Percentiles rank a stretch among this genome's conserved stretches.
phyloP scores from a whole-genome alignment of 148 eudicot species.

The Camellia sinensis region DNA sequence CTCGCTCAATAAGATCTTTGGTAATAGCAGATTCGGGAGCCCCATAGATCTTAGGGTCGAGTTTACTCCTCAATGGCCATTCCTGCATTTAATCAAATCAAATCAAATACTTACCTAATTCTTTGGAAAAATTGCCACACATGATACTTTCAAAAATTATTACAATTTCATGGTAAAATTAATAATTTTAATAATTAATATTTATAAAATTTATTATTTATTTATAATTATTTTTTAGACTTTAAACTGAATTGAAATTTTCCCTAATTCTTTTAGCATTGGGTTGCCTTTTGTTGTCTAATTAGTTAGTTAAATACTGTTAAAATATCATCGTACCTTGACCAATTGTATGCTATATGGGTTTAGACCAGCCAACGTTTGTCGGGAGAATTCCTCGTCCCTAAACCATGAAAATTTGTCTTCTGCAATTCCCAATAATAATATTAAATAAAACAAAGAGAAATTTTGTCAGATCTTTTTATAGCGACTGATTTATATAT shows the following conservation, averaged over 20 bases:
- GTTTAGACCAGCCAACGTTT: slow-evolving; percentile 79
- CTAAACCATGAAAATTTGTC: slow-evolving; percentile 67
- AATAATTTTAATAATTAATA: too few species aligned
- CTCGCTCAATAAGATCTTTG: slow-evolving; percentile 40
- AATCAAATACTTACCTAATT: too few species aligned
- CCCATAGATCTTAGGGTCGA: slow-evolving; percentile 68
- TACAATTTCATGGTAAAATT: too few species aligned
- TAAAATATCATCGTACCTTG: slow-evolving; percentile 35
- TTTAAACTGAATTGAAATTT: not conserved
- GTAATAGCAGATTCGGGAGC: slow-evolving; percentile 71
- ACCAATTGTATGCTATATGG: slow-evolving; percentile 57
- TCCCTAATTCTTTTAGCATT: not conserved
- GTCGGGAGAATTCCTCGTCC: slow-evolving; percentile 73
- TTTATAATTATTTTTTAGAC: too few species aligned
- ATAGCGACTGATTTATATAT: too few species aligned
- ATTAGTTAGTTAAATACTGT: too few species aligned
- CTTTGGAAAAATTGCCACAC: too few species aligned
- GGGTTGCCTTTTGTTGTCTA: too few species aligned
- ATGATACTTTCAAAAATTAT: too few species aligned
- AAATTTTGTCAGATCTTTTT: too few species aligned
- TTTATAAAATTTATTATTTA: too few species aligned
- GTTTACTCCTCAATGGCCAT: slow-evolving; percentile 67
- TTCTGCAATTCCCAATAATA: slow-evolving; percentile 22
- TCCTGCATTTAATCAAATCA: slow-evolving; percentile 29
- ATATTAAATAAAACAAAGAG: too few species aligned